phyloP scores from a whole-genome alignment of 768 basidiomycete genomes.

The Coprinopsis strossmayeri region DNA sequence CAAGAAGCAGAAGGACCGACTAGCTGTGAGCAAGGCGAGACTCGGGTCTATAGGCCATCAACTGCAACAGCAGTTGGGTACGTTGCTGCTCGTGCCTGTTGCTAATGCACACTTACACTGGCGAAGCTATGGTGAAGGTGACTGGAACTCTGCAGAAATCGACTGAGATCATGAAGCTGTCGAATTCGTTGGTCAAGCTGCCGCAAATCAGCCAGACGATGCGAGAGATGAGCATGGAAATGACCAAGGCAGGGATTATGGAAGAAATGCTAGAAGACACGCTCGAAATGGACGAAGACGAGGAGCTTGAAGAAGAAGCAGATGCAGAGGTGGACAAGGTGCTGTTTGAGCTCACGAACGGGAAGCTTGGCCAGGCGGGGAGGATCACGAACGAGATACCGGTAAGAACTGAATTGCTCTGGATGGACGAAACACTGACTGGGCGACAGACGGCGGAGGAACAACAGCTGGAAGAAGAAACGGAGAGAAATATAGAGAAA shows the following conservation, averaged over 20 bases:
- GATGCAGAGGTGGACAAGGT: conserved; percentile 98
- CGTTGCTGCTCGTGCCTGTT: no score
- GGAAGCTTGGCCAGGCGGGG: conserved; percentile 87
- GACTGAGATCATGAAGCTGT: conserved; percentile 97
- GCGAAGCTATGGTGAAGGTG: conserved; percentile 97
- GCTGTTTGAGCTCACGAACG: conserved; percentile 90
- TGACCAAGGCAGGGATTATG: conserved; percentile 99
- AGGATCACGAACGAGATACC: conserved; percentile 66
- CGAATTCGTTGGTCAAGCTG: conserved; percentile 86
- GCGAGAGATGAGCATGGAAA: conserved; percentile 99
- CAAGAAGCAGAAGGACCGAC: conserved; percentile 87
- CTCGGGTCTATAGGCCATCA: conserved; percentile 88
- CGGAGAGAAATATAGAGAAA: conserved; percentile 82
- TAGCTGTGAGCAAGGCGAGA: conserved; percentile 90
- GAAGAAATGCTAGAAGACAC: conserved; percentile 97
- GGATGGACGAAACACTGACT: conserved; percentile 8
- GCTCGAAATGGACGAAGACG: conserved; percentile 87
- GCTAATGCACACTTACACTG: no score
- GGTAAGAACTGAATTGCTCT: conserved; percentile 39
- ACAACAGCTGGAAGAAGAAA: conserved; percentile 70
- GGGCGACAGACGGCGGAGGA: conserved; percentile 61
- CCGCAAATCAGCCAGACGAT: conserved; percentile 90
- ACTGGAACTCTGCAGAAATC: conserved; percentile 98
- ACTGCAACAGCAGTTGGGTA: conserved; percentile 87
- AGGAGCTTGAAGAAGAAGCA: conserved; percentile 93